Base-by-base conservation (phyloP, 495 filamentous ascomycete genomes). In the Neurospora sp. region DNA sequence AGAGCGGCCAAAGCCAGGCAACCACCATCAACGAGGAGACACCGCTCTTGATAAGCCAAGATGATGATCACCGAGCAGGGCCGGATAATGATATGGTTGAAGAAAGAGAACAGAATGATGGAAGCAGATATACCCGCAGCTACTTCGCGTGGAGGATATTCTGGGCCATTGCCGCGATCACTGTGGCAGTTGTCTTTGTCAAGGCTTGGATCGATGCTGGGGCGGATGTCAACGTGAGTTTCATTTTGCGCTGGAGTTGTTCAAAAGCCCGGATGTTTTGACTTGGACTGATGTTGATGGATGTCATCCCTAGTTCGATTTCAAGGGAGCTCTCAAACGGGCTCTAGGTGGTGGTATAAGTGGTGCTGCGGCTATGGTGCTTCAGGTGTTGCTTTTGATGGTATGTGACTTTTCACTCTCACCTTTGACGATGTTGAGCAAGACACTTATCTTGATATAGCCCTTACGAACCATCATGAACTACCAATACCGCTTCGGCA, bases 381-480 rank as follows among this genome's bases (percentile, higher is more conserved):
- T 81, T n/a, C 80, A 81, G 69, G 80, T 81, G 9, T 44, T 81
- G n/a, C 75, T 80, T 35, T 61, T 81, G 2, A 81, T 81, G 79
- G 79, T 81, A 75, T 12, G 12, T 18, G 39, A 31, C 5, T 38
- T 1, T 20, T 31, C 9, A 5, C 53, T 72, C 18, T 71, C 18
- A 74, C 16, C 16, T 14, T 59, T 59, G 45, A 22, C 27, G 45
- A 22, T 12, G 20, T 27, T 27, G 10, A 59, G 4, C 10, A 1
- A 27, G 48, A 27, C 9, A 27, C 20, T 59, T 14, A 27, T 4
- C 14, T 6, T 4, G 68, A 18, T 8, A 8, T 44, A 81, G 80
- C 80, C 80, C 1, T 76, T 81, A 9, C 75, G 80, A 38, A 81
- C 80, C 1, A 81, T 81, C 48, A 81, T 81, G 80, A 81, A 81